Evolutionary conservation across 306 rosid genomes (phyloP), one percentile per base, ranked within the genome.

Genomic region (Trifolium repens): DNA sequence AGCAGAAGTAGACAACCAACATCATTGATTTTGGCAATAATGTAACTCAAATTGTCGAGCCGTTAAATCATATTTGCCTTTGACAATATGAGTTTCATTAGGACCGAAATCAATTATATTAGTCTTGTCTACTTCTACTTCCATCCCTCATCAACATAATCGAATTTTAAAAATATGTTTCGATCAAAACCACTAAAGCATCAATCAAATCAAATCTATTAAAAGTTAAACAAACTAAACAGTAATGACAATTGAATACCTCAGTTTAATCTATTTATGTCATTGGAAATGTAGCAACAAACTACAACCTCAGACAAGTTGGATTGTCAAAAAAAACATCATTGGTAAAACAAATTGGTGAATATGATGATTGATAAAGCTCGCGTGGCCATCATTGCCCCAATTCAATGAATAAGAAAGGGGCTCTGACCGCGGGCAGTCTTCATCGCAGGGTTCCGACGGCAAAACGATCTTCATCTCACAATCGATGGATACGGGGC

Each of bases 381-480:
- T 80, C 77, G 82, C 85, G 67, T 6, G 63, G 71, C 85, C 85
- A 73, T 82, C 85, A 82, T 57, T 9, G 85, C 76, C 85, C 52
- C 30, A 24, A 78, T 5, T 53, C 13, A 55, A 9, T 1, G 3
- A 58, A 52, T 47, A 42, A 43, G 4, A 52, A 34, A n/a, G 14
- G 42, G 85, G 67, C 82, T 82, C 85, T 72, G 79, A 59, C 82
- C 76, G 85, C 85, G 79, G 82, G 85, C 82, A 82, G 79, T 82
- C 85, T 60, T 82, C 85, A 78, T 78, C 65, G 82, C 85, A 82
- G 67, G 64, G 62, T 37, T 72, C 68, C 76, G 49, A 78, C 79
- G 62, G 72, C 58, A 13, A 53, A 61, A 11, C 7, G 2, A 17
- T 8, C 64, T 74, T 27, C 17, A 3, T 35, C 78, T 24, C 40